phyloP scores from a whole-genome alignment of 768 basidiomycete species.

The Rhodotorula toruloides region DNA sequence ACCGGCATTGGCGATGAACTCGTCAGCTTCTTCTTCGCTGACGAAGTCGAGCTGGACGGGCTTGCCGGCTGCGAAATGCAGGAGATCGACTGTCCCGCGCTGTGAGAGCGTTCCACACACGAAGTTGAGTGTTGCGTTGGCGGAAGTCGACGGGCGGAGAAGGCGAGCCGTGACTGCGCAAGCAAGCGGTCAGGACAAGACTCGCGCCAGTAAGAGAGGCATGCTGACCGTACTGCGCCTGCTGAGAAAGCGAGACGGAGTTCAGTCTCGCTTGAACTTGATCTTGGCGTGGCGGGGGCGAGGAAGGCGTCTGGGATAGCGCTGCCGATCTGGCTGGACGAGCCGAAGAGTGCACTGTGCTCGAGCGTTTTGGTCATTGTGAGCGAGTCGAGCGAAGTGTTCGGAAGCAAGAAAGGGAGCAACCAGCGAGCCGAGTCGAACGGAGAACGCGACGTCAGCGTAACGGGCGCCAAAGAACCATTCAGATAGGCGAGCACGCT shows the following conservation, averaged over 20 bases:
- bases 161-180: not conserved
- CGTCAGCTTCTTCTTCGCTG: not conserved
- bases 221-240: not conserved
- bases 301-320: not conserved
- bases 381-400: no score
- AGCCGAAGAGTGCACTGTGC: not conserved
- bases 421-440: no score
- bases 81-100: not conserved
- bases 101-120: not conserved
- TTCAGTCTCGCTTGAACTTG: not conserved
- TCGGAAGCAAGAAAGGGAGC: no score
- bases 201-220: not conserved
- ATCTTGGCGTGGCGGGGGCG: not conserved
- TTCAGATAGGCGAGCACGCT: no score
- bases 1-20: not conserved
- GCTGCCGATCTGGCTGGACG: not conserved
- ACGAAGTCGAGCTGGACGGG: not conserved
- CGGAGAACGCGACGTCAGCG: no score
- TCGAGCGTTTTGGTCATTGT: not conserved
- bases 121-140: not conserved
- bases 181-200: not conserved
- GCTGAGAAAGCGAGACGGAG: not conserved
- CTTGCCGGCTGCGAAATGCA: not conserved
- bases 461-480: no score
- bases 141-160: not conserved